phyloP scores from a whole-genome alignment of 164 flowering plant species.

The Aristolochia californica region DNA sequence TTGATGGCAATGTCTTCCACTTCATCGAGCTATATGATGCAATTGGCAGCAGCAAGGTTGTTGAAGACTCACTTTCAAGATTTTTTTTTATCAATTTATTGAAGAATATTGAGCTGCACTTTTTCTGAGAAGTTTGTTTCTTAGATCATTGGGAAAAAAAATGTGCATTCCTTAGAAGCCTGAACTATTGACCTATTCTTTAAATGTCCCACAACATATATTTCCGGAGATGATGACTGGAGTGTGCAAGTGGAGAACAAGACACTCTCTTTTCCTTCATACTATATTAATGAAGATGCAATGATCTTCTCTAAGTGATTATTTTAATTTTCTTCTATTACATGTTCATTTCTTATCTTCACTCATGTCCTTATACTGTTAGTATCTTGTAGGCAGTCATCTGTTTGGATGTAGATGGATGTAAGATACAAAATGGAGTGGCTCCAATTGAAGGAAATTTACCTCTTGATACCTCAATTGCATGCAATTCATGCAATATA shows the following conservation, averaged over 20 bases:
- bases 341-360: constrained; percentile 3
- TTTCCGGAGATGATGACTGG: constrained; percentile 90
- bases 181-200: too few relatives aligned
- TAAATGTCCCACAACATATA: background rate
- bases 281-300: constrained; percentile 99
- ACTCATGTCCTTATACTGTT: constrained; percentile 10
- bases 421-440: constrained; percentile 68
- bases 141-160: background rate
- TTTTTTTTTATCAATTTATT: background rate
- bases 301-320: constrained; percentile 14
- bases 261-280: constrained; percentile 87
- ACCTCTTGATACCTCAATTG: constrained; percentile 88
- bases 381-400: constrained; percentile 76
- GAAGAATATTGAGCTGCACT: background rate
- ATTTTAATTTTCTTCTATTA: constrained; percentile 1
- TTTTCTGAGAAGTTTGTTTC: background rate
- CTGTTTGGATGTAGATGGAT: constrained; percentile 93
- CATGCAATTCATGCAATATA: constrained; percentile 94
- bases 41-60: constrained; percentile 55
- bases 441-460: constrained; percentile 36
- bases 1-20: constrained; percentile 2
- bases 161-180: background rate
- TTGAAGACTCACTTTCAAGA: constrained; percentile 58
- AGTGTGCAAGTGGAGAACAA: constrained; percentile 63
- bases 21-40: constrained; percentile 68